Evolutionary conservation across 108 stramenopile species (phyloP), one percentile per base, ranked within the genome.

Genomic region (Cylindrotheca fusiformis): DNA sequence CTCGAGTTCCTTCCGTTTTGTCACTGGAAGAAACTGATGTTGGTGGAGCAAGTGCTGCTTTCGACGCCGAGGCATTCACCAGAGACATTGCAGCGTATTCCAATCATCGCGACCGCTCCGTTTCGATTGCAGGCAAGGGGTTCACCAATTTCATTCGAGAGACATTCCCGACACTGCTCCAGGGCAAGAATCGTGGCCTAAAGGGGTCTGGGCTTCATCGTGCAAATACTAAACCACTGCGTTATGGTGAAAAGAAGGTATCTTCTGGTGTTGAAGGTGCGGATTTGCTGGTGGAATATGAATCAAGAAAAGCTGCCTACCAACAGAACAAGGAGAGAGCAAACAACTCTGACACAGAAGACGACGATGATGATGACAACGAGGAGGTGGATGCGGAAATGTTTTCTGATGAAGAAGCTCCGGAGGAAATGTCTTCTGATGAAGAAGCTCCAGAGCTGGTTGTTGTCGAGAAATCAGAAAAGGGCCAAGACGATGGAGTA

Each of bases 91-190:
- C 94, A 2, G 92, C 83, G 26, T 97, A 94, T 71, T 62, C 78
- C 48, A 95, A 91, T 69, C 89, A 97, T 60, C 65, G 81, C 1
- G 95, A 98, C 81, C 80, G 96, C 64, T 88, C 88, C 59, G 96
- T 98, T 5, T 80, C 91, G 30, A 88, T 97, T 55, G 97, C 99
- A 6, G 97, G 95, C 21, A 78, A 89, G 21, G 81, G 80, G 1
- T 94, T 95, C 74, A 75, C 85, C 24, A 98, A 99, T 74, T 87
- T 95, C 60, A 86, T 99, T 44, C 86, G 97, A 30, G 97, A 98
- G 71, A 80, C 83, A 0, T 69, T 90, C 71, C 99, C 99, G 6
- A 64, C 79, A 28, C 72, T 98, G 25, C 79, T 99, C 25, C 83
- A 90, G 72, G 88, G 88, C 24, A 93, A 89, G 67, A 86, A 97